Percentiles rank a stretch among this genome's conserved stretches.
phyloP scores from a whole-genome alignment of 148 eudicot species.

The Pharnaceum exiguum region DNA sequence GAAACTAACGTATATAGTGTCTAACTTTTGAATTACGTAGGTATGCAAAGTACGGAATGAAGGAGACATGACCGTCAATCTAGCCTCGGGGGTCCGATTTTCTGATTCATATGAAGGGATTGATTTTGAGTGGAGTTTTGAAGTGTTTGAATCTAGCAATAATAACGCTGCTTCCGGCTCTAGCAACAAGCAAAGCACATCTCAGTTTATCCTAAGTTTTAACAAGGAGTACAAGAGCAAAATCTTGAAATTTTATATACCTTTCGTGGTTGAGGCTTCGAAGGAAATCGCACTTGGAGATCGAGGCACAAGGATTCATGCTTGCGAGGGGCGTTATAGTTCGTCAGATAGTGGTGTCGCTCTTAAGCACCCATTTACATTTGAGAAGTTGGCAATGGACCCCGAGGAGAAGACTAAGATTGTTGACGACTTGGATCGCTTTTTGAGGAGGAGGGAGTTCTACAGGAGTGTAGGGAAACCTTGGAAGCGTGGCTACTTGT shows the following conservation, averaged over 20 bases:
- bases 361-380: slow-evolving; percentile 7
- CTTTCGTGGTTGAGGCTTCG: neutral
- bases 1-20: no score
- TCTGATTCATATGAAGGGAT: neutral
- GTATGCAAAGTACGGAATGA: neutral
- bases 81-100: neutral
- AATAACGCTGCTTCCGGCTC: neutral
- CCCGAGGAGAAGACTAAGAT: slow-evolving; percentile 9
- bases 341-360: neutral
- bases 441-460: neutral
- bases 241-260: neutral
- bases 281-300: neutral
- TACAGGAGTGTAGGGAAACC: neutral
- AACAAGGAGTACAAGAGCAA: neutral
- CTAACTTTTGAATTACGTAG: no score
- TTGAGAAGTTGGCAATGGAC: slow-evolving; percentile 7
- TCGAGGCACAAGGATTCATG: neutral
- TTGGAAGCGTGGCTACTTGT: no score
- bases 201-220: neutral
- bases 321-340: neutral
- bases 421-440: slow-evolving; percentile 16
- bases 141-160: neutral
- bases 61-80: neutral
- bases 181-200: neutral
- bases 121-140: neutral